These are phyloP conservation scores for Penicillium egyptiacum DNA, from an alignment of 495 filamentous ascomycete species.

Conservation along the genomic window DNA sequence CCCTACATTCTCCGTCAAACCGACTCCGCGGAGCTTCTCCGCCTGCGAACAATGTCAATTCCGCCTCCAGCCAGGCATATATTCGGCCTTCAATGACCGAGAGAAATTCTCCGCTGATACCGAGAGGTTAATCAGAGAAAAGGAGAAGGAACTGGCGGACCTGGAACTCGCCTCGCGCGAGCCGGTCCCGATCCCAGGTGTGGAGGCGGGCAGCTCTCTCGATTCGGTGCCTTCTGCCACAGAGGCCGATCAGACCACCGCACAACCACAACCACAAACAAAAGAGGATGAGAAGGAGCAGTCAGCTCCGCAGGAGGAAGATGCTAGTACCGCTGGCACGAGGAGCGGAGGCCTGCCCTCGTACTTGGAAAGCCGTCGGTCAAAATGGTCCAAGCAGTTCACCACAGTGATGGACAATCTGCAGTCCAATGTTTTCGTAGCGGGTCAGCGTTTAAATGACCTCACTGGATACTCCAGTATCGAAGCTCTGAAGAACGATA, in stretches of 20 bases:
- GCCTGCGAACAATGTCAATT: conserved; percentile 45
- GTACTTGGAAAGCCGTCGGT: conserved; percentile 68
- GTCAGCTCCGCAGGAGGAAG: conserved; percentile 9
- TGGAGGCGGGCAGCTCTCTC: conserved; percentile 26
- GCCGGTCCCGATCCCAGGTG: conserved; percentile 18
- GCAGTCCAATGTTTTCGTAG: conserved; percentile 78
- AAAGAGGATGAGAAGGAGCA: conserved; percentile 15
- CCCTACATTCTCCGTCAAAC: conserved; percentile 27
- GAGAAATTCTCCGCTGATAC: conserved; percentile 22
- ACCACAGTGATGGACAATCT: conserved; percentile 81
- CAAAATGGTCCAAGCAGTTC: conserved; percentile 70
- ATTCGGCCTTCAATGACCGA: conserved; percentile 26
- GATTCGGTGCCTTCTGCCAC: conserved; percentile 13
- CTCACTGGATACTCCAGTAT: conserved; percentile 94
- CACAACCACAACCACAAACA: conserved; percentile 10
- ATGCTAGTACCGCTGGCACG: conserved; percentile 1
- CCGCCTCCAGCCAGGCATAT: conserved; percentile 25
- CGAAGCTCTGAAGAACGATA: conserved; percentile 76
- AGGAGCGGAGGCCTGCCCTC: conserved; percentile 64
- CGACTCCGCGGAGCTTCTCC: conserved; percentile 35
- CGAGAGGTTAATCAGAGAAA: conserved; percentile 18
- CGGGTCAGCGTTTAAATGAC: conserved; percentile 85
- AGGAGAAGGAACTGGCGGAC: conserved; percentile 12
- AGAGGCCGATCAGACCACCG: conserved; percentile 12
- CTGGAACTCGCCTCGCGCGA: conserved; percentile 22